Evolutionary conservation across 129 eudicot species (phyloP), one percentile per base, ranked within the genome.

Genomic region (Artemisia tridentata): DNA sequence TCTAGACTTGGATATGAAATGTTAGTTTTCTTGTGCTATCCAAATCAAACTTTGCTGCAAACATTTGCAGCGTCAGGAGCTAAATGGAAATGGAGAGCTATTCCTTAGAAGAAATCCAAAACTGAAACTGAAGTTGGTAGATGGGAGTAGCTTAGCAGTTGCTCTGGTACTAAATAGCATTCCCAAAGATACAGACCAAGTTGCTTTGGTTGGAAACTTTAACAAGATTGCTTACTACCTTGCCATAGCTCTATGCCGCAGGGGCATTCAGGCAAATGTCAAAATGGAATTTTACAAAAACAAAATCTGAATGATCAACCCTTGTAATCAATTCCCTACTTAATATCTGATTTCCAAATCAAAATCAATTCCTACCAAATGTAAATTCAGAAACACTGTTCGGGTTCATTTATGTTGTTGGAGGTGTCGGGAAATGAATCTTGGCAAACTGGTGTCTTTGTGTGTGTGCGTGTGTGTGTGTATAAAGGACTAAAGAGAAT

Each of bases 121-220:
- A 18, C 80, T 90, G 5, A 84, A 80, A 59, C 79, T 90, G 79
- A 90, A 77, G 81, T 5, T 90, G 68, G 87, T 90, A 25, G 96
- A 90, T 77, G 96, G 96, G 46, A 86, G 86, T 73, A 87, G 93
- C 61, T 84, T 90, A 63, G 93, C 78, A 8, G 84, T 84, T 78
- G 93, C 96, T 16, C 72, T 90, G 9, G 88, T 90, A 34, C 48
- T 90, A 18, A 86, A 90, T 50, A 84, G 68, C 79, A 84, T 90
- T 38, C 93, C 93, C 5, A 82, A 46, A 72, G 93, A 84, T 34
- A 89, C 90, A 4, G 72, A 83, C 41, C 78, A 80, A 74, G 92
- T 89, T 29, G 80, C 82, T 18, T 82, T 89, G 11, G 67, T 73
- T 41, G 96, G 92, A n/a, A 84, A 75, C 18, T 56, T 81, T n/a